phyloP scores from a whole-genome alignment of 495 filamentous ascomycete genomes.

The Neurospora sp. region DNA sequence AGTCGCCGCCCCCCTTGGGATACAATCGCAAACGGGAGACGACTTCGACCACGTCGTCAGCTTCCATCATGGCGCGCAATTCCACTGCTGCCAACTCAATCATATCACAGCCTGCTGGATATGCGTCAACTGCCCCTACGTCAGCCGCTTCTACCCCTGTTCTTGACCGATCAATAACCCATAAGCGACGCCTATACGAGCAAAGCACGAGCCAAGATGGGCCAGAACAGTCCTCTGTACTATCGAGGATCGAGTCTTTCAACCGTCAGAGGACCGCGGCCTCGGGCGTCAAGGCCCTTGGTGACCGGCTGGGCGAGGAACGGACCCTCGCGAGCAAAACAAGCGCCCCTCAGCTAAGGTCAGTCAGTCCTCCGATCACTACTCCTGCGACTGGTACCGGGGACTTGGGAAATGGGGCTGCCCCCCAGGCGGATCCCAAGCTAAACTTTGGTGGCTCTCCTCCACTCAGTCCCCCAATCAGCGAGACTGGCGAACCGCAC shows the following conservation, averaged over 20 bases:
- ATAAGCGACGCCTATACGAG: slow-evolving; percentile 74
- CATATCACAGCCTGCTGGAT: slow-evolving; percentile 57
- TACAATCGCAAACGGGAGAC: slow-evolving; percentile 76
- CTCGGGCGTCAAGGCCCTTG: slow-evolving; percentile 11
- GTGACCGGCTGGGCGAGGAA: slow-evolving; percentile 26
- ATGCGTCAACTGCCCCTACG: slow-evolving; percentile 27
- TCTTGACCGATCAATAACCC: slow-evolving; percentile 45
- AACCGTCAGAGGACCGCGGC: slow-evolving; percentile 39
- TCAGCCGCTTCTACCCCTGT: slow-evolving; percentile 22
- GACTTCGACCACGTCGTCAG: slow-evolving; percentile 76
- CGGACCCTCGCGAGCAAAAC: slow-evolving; percentile 29
- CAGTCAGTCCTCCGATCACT: slow-evolving; percentile 28
- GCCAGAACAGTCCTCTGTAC: slow-evolving; percentile 64
- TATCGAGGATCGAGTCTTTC: slow-evolving; percentile 71
- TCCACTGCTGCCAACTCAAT: slow-evolving; percentile 92
- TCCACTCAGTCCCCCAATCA: slow-evolving; percentile 64
- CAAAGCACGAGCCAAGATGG: slow-evolving; percentile 69
- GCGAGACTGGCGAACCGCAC: slow-evolving; percentile 51
- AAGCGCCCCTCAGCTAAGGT: slow-evolving; percentile 40
- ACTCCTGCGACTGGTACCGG: slow-evolving; percentile 18
- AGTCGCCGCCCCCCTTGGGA: slow-evolving; percentile 48
- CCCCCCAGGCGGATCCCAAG: slow-evolving; percentile 27
- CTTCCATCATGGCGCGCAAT: slow-evolving; percentile 53
- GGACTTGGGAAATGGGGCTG: slow-evolving; percentile 21
- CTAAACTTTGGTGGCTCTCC: slow-evolving; percentile 42